phyloP scores from a whole-genome alignment of 2,329 filamentous ascomycete genomes.

The Metarhizium guizhouense region DNA sequence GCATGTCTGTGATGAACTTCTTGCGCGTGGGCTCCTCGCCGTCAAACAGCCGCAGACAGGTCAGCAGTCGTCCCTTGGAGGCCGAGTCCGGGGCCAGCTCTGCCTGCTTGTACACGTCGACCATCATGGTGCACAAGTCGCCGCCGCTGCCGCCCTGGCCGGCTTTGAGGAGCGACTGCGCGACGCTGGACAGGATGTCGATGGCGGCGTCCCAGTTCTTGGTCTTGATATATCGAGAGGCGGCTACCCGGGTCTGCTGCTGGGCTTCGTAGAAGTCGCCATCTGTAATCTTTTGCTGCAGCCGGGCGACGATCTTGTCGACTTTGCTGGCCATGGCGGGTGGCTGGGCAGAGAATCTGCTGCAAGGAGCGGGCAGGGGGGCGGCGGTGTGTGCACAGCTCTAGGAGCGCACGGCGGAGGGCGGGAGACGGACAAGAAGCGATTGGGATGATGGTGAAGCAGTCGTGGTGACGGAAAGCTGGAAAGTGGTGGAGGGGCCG shows the following conservation, averaged over 20 bases:
- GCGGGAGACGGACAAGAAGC: too few species aligned
- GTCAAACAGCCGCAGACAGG: slow-evolving; percentile 72
- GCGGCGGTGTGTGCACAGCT: too few species aligned
- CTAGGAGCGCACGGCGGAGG: too few species aligned
- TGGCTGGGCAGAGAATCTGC: not conserved
- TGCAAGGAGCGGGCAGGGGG: too few species aligned
- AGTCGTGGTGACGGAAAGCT: too few species aligned
- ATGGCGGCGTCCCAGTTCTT: slow-evolving; percentile 77
- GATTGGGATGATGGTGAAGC: too few species aligned
- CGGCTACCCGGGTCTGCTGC: slow-evolving; percentile 93
- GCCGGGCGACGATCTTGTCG: slow-evolving; percentile 46
- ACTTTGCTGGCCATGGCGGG: slow-evolving; percentile 30
- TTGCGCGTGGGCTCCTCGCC: slow-evolving; percentile 82
- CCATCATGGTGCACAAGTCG: slow-evolving; percentile 76
- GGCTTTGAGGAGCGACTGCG: slow-evolving; percentile 76
- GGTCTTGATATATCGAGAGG: slow-evolving; percentile 85
- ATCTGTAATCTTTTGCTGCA: slow-evolving; percentile 81
- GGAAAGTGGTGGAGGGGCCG: too few species aligned
- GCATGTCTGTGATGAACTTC: slow-evolving; percentile 80
- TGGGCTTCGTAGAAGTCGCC: slow-evolving; percentile 97
- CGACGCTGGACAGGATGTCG: slow-evolving; percentile 77
- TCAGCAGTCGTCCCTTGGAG: slow-evolving; percentile 66
- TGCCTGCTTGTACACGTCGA: slow-evolving; percentile 86
- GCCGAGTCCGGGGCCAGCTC: slow-evolving; percentile 68
- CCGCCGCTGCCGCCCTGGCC: slow-evolving; percentile 92